Evolutionary conservation across 306 rosid species (phyloP).

Genomic region (Rosa lucieae): DNA sequence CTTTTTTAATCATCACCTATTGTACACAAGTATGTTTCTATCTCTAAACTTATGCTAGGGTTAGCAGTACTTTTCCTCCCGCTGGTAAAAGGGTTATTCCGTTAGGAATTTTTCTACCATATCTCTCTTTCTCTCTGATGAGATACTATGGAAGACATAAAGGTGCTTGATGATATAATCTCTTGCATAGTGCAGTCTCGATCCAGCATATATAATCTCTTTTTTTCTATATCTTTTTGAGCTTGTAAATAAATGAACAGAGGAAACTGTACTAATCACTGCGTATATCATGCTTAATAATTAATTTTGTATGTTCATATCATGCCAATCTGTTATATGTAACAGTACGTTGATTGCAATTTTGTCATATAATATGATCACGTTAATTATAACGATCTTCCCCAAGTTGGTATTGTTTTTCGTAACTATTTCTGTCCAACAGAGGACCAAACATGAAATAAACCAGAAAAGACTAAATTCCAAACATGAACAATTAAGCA

Average conservation of each 20-base stretch:
- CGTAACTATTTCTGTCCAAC: slow-evolving; percentile 3
- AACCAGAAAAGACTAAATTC: not conserved
- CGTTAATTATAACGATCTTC: not conserved
- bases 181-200: not conserved
- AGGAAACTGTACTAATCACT: not conserved
- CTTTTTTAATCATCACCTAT: too few relatives aligned
- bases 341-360: not conserved
- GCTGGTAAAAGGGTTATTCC: not conserved
- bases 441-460: slow-evolving; percentile 3
- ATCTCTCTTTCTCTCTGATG: not conserved
- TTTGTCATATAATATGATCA: slow-evolving; percentile 19
- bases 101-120: not conserved
- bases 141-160: not conserved
- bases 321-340: not conserved
- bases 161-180: slow-evolving; percentile 1
- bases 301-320: slow-evolving; percentile 3
- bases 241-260: not conserved
- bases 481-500: slow-evolving; percentile 20
- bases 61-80: too few relatives aligned
- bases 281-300: slow-evolving; percentile 9
- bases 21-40: too few relatives aligned
- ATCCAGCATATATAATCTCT: not conserved
- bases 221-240: not conserved
- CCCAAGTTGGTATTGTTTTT: slow-evolving; percentile 15
- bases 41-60: not conserved